Evolutionary conservation across 768 basidiomycete species (phyloP), one percentile per base, ranked within the genome.

Genomic region (Rubroboletus satanas): DNA sequence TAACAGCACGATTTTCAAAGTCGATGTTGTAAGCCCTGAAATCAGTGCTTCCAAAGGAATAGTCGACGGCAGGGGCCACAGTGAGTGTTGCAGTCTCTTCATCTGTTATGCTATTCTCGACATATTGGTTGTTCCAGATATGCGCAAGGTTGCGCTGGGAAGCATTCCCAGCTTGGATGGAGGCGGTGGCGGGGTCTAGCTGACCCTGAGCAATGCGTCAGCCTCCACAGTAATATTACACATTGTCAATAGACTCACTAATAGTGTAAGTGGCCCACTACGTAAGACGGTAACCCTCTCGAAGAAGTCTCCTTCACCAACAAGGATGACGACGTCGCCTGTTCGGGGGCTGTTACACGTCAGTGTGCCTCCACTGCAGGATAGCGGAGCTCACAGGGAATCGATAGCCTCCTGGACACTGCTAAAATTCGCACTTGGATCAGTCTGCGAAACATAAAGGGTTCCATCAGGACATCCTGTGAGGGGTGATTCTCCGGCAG

Each of bases 21-120:
- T 86, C 78, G 55, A 87, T 80, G 58, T 87, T 86, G 57, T 87
- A 85, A 9, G 77, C 80, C 59, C 73, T 83, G 70, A 87, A 86
- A 60, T 88, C 78, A 23, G 65, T 56, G 55, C 73, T 83, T 0
- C 85, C 85, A 49, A 81, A 83, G 10, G 11, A 72, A 63, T 5
- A 75, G 74, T 57, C 83, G 76, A 1, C 74, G 66, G 17, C 78
- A 10, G 85, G 84, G 2, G 78, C 77, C 33, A 87, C 76, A 26
- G 79, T 75, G 11, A 87, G 70, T 2, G 82, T 81, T 14, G 83
- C 79, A 0, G 83, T 83, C 39, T 79, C 72, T 2, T 82, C 82
- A 57, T 87, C 84, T 56, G 81, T 80, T 62, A 76, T 65, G 11
- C 74, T 75, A 7, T 67, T 66, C 7, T 73, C 62, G 11, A 75